Conservation (phyloP, 2,329 filamentous ascomycete species). For the Colletotrichum viniferum region DNA sequence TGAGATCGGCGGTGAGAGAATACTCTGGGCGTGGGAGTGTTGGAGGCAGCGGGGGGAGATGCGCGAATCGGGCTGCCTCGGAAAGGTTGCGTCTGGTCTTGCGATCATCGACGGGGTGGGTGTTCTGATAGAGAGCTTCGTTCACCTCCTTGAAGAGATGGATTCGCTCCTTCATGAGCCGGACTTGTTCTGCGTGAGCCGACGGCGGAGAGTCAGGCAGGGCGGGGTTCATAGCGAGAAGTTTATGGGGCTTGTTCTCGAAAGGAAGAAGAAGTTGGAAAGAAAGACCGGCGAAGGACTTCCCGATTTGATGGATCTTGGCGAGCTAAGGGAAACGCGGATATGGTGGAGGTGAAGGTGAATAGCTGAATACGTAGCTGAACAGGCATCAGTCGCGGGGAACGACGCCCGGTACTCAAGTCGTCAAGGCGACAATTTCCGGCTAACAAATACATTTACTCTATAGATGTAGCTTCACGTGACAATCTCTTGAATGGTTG, state of each 20-base stretch:
- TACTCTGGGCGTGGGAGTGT: background rate
- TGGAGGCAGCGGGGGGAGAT: background rate
- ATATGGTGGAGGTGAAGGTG: background rate
- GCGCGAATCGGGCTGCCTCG: background rate
- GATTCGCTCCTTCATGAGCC: background rate
- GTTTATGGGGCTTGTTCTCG: too few relatives aligned
- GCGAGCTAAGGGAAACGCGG: too few relatives aligned
- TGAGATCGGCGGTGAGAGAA: background rate
- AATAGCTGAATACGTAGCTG: background rate
- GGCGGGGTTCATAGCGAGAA: background rate
- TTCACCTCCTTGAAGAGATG: accelerated
- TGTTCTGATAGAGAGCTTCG: background rate
- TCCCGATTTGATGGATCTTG: too few relatives aligned
- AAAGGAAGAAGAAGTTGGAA: too few relatives aligned
- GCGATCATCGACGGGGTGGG: background rate
- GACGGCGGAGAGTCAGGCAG: background rate
- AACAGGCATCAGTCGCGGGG: background rate
- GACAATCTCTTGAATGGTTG: background rate
- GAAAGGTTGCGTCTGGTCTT: background rate
- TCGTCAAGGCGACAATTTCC: background rate
- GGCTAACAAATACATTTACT: too few relatives aligned
- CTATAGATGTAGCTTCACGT: too few relatives aligned
- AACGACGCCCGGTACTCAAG: background rate
- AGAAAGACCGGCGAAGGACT: too few relatives aligned
- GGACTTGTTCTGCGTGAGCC: background rate